A percentile compares a stretch with the other conserved stretches of the same genome.
Evolutionary conservation across 2,329 filamentous ascomycete species (phyloP).

Genomic region (Nectriaceae sp.): DNA sequence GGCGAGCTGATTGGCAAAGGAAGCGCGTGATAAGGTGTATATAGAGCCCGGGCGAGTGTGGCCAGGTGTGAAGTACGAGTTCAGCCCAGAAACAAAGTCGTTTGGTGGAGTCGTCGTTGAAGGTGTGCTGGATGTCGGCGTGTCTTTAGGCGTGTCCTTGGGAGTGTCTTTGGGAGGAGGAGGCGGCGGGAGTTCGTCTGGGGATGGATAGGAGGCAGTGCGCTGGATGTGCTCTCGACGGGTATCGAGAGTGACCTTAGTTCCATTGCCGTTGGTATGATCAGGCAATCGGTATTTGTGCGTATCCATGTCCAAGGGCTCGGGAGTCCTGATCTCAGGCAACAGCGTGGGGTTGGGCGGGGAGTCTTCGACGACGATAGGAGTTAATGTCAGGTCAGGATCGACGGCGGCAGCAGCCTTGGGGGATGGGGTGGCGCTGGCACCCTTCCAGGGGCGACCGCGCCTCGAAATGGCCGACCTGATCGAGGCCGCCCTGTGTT

Average conservation of each 20-base stretch:
- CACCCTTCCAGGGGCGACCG: conserved; percentile 73
- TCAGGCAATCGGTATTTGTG: conserved; percentile 76
- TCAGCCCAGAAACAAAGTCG: conserved; percentile 52
- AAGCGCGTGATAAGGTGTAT: conserved; percentile 88
- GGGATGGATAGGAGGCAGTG: conserved; percentile 42
- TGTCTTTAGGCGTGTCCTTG: conserved; percentile 33
- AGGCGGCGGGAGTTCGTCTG: conserved; percentile 39
- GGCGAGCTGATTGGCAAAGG: conserved; percentile 89
- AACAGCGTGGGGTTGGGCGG: conserved; percentile 37
- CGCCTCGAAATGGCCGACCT: conserved; percentile 59
- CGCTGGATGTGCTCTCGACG: conserved; percentile 60
- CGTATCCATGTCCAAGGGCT: conserved; percentile 65
- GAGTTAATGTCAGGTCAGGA: conserved; percentile 21
- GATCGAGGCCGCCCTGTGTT: conserved; percentile 59
- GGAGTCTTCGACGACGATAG: conserved; percentile 32
- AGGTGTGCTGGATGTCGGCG: conserved; percentile 34
- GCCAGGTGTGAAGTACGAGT: conserved; percentile 68
- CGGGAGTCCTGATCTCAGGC: conserved; percentile 53
- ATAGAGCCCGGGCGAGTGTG: conserved; percentile 79
- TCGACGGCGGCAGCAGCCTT: conserved; percentile 26
- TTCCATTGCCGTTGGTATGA: conserved; percentile 67
- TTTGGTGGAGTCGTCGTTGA: conserved; percentile 34
- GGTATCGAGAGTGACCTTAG: conserved; percentile 61
- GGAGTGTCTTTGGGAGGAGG: conserved; percentile 28
- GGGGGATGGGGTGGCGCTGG: conserved; percentile 43